Conservation (phyloP, 768 basidiomycete genomes). For the Daedalea quercina region DNA sequence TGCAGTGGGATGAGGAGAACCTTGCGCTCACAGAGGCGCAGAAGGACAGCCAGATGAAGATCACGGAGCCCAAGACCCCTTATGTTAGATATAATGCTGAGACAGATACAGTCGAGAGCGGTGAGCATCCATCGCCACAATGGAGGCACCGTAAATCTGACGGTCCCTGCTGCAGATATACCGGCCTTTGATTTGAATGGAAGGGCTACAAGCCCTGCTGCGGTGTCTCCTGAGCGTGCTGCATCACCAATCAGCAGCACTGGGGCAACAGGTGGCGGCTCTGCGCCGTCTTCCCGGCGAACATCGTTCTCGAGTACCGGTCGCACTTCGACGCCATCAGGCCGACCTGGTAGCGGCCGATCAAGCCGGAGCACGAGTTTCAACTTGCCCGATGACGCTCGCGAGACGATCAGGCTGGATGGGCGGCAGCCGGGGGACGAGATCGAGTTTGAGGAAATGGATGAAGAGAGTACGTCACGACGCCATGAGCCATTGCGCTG, state of each 20-base stretch:
- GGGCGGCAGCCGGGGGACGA: conserved; percentile 38
- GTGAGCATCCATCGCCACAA: conserved; percentile 32
- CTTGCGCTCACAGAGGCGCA: conserved; percentile 86
- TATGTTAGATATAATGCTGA: conserved; percentile 89
- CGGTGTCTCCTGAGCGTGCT: conserved; percentile 28
- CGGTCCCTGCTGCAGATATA: conserved; percentile 50
- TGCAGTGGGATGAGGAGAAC: conserved; percentile 96
- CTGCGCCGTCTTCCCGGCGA: conserved; percentile 66
- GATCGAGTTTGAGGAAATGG: conserved; percentile 79
- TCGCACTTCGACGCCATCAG: conserved; percentile 43
- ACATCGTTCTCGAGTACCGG: conserved; percentile 67
- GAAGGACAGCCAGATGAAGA: conserved; percentile 98
- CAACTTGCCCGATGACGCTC: conserved; percentile 66
- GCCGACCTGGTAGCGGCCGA: conserved; percentile 54
- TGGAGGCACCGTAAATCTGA: not conserved
- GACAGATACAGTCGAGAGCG: conserved; percentile 79
- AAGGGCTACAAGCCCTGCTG: conserved; percentile 27
- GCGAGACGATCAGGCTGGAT: conserved; percentile 48
- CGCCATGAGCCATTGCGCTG: not conserved
- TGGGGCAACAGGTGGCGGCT: conserved; percentile 46
- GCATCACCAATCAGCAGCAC: conserved; percentile 38
- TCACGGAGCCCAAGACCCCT: conserved; percentile 95
- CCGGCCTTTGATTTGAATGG: conserved; percentile 65
- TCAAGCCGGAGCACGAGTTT: conserved; percentile 81
- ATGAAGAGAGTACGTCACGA: conserved; percentile 67